Percentiles rank a stretch among this genome's conserved stretches.
Evolutionary conservation across 805 yeast species (phyloP).

Genomic region (Candida multigemmis): DNA sequence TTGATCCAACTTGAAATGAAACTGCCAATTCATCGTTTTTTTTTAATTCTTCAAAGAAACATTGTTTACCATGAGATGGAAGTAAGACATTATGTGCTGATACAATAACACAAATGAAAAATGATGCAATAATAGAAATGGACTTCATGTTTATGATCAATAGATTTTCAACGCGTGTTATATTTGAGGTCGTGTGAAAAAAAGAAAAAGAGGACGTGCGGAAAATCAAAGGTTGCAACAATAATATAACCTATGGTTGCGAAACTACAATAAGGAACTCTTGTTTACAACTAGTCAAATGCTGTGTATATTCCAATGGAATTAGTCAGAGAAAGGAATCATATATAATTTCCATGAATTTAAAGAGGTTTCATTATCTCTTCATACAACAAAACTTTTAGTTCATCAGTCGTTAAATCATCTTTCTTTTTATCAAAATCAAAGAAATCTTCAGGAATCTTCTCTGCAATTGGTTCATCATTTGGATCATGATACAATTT

Average conservation of each 20-base stretch:
- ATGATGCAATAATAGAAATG: constrained; percentile 3
- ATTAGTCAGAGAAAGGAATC: too few species aligned
- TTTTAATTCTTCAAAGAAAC: constrained; percentile 80
- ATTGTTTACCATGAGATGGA: constrained; percentile 76
- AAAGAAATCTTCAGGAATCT: constrained; percentile 80
- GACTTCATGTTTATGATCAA: constrained; percentile 4
- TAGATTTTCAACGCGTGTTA: too few species aligned
- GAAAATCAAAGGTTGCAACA: too few species aligned
- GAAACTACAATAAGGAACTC: too few species aligned
- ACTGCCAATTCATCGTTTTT: constrained; percentile 81
- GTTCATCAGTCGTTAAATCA: constrained; percentile 63
- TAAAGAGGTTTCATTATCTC: constrained; percentile 62
- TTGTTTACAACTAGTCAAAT: too few species aligned
- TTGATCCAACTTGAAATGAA: constrained; percentile 87
- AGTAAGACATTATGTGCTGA: constrained; percentile 73
- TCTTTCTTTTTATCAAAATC: constrained; percentile 83
- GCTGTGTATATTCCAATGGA: too few species aligned
- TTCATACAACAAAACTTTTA: constrained; percentile 68
- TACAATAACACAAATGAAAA: constrained; percentile 8
- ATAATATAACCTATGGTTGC: too few species aligned
- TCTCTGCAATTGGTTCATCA: constrained; percentile 83
- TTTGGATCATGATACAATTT: constrained; percentile 86
- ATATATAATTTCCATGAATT: too few species aligned
- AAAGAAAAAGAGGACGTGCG: too few species aligned
- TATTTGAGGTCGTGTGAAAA: too few species aligned